phyloP scores from a whole-genome alignment of 2,329 filamentous ascomycete genomes.

The Neopestalotiopsis sp. region DNA sequence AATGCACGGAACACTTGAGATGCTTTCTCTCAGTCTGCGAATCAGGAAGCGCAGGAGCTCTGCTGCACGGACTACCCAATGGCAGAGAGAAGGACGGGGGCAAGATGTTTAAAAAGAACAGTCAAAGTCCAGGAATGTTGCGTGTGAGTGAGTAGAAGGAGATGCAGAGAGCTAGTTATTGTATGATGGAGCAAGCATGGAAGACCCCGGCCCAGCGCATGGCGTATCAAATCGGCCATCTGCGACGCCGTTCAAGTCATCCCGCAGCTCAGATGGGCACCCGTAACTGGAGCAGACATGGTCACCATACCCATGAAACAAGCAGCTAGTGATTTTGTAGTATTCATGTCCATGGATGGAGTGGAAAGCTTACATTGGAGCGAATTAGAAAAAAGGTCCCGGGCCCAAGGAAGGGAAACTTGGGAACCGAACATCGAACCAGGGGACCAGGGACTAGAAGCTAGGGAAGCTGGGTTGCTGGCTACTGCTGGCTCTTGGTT shows the following conservation, averaged over 20 bases:
- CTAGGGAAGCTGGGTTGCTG: too few species aligned
- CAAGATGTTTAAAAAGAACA: slow-evolving; percentile 20
- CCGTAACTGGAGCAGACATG: slow-evolving; percentile 19
- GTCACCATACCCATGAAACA: slow-evolving; percentile 39
- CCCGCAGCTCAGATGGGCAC: slow-evolving; percentile 22
- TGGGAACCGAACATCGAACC: slow-evolving; percentile 20
- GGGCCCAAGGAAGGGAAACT: too few species aligned
- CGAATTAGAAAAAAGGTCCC: background rate
- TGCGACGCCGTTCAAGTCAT: slow-evolving; percentile 34
- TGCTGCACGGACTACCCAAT: slow-evolving; percentile 27
- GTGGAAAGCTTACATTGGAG: slow-evolving; percentile 13
- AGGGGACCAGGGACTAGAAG: slow-evolving; percentile 20
- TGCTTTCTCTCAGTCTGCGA: slow-evolving; percentile 14
- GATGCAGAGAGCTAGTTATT: slow-evolving; percentile 29
- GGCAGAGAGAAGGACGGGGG: slow-evolving; percentile 24
- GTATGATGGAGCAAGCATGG: slow-evolving; percentile 25
- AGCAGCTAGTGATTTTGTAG: slow-evolving; percentile 31
- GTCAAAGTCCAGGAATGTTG: background rate
- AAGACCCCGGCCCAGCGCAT: slow-evolving; percentile 35
- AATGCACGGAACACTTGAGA: slow-evolving; percentile 15
- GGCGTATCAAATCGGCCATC: slow-evolving; percentile 36
- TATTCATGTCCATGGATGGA: slow-evolving; percentile 27
- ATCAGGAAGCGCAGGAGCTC: slow-evolving; percentile 21
- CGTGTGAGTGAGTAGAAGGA: slow-evolving; percentile 18
- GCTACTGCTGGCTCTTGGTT: too few species aligned